Base-by-base conservation (phyloP, 305 asterid species). In the Fraxinus xanthoxyloides region DNA sequence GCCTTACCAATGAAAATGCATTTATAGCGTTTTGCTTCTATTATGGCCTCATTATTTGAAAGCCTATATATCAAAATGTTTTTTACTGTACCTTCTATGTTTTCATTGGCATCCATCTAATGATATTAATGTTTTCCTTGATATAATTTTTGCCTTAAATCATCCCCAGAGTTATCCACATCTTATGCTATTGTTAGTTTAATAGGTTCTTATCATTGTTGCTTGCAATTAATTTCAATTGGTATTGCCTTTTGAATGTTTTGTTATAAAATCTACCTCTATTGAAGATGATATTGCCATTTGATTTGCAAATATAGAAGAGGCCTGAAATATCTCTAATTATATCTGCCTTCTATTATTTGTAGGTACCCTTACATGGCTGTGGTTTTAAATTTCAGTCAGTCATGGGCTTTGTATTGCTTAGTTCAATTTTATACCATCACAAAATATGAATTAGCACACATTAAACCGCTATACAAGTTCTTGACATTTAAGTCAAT, bases 321-420 rank as follows among this genome's bases (percentile, higher is more conserved):
- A 81, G 79, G 81, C 54, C 63, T 54, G 80, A 77, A 82, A 30
- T 78, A 77, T 74, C 76, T 88, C 79, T 81, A 77, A 77, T 59
- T 31, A n/a, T 80, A 67, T 77, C 46, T 82, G 56, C 82, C 40
- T 70, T 82, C 79, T 85, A 82, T 80, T 80, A 63, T 84, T 85
- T 89, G 84, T 85, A 95, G 99, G 95, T 95, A 95, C 85, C 96
- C 96, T 4, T 94, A 95, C 83, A 79, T 92, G 92, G 99, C 98
- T 69, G 97, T 95, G 86, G 86, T 95, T 85, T 87, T 95, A 82
- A 95, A 95, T 88, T 95, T 95, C 90, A 95, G 99, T 84, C 99
- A 94, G 70, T 88, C 98, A 23, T 95, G 99, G 99, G 99, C 99
- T 78, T 89, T 95, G 89, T 95, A 95, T 87, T 95, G 99, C 88